These are phyloP conservation scores for Kurtzmaniella natalensis DNA, from an alignment of 1,139 yeast species.

Conservation along the genomic window DNA sequence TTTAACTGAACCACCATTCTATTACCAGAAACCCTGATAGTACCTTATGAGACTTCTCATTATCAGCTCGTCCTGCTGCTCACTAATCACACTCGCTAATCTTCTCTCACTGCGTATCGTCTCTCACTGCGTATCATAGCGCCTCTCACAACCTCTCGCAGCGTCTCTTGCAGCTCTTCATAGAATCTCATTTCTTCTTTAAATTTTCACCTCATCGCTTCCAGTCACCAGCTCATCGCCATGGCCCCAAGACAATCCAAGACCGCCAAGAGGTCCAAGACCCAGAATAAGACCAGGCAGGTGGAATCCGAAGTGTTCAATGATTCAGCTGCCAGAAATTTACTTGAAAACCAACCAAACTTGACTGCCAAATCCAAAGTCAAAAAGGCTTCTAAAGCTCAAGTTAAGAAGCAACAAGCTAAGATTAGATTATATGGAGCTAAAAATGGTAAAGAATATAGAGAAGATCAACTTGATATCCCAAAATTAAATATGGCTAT, in stretches of 20 bases:
- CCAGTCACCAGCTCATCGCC: slow-evolving; percentile 1
- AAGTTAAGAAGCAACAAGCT: slow-evolving; percentile 63
- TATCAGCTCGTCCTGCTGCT: no score
- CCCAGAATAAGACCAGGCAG: slow-evolving; percentile 51
- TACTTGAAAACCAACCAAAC: slow-evolving; percentile 58
- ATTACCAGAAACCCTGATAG: no score
- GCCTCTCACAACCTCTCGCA: no score
- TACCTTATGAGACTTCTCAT: no score
- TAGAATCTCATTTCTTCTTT: no score
- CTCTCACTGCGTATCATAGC: no score
- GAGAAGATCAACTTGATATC: slow-evolving; percentile 72
- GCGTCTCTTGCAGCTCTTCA: no score
- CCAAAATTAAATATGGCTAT: slow-evolving; percentile 81
- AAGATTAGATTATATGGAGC: slow-evolving; percentile 66
- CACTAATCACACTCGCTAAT: no score
- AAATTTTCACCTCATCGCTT: slow-evolving; percentile 1
- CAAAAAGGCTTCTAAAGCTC: slow-evolving; percentile 46
- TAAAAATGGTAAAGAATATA: slow-evolving; percentile 59
- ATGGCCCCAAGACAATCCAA: slow-evolving; percentile 60
- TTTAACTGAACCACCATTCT: no score
- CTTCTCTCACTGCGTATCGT: no score
- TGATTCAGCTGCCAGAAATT: slow-evolving; percentile 64
- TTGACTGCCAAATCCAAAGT: slow-evolving; percentile 57
- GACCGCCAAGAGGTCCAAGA: slow-evolving; percentile 50
- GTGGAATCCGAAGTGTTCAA: slow-evolving; percentile 64